Percentiles rank a stretch among this genome's conserved stretches.
These are phyloP conservation scores for Fusarium drepaniforme DNA, from an alignment of 2,329 filamentous ascomycete species.

Conservation along the genomic window DNA sequence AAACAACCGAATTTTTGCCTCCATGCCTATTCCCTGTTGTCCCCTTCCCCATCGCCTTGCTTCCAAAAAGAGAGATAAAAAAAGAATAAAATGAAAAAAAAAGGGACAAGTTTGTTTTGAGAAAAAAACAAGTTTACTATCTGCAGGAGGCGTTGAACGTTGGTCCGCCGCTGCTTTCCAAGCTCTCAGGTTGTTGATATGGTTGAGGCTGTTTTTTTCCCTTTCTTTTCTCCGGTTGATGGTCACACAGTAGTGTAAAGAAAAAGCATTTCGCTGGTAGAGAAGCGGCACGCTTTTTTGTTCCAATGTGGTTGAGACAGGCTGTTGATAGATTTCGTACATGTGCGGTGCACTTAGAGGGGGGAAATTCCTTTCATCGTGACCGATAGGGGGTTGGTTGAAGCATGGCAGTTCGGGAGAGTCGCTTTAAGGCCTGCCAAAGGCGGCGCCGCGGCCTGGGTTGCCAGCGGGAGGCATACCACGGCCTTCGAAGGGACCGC, in stretches of 20 bases:
- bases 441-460: conserved; percentile 49
- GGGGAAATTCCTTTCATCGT: background rate
- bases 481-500: conserved; percentile 65
- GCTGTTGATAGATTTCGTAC: conserved; percentile 37
- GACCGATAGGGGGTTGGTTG: background rate
- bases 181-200: conserved; percentile 28
- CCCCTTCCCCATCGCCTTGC: conserved; percentile 41
- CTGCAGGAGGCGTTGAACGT: conserved; percentile 24
- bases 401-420: conserved; percentile 3
- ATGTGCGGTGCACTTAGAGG: conserved; percentile 19
- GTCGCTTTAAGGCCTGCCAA: conserved; percentile 46
- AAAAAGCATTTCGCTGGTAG: background rate
- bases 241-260: conserved; percentile 35
- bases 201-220: background rate
- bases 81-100: background rate
- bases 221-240: conserved; percentile 20
- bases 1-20: conserved; percentile 40
- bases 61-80: conserved; percentile 31
- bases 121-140: conserved; percentile 34
- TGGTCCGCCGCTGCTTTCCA: conserved; percentile 25
- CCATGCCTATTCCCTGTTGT: conserved; percentile 41
- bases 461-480: conserved; percentile 65
- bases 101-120: background rate
- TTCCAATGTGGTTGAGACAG: conserved; percentile 29
- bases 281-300: background rate